phyloP scores from a whole-genome alignment of 2,329 filamentous ascomycete genomes.

The Fusarium lateritium region DNA sequence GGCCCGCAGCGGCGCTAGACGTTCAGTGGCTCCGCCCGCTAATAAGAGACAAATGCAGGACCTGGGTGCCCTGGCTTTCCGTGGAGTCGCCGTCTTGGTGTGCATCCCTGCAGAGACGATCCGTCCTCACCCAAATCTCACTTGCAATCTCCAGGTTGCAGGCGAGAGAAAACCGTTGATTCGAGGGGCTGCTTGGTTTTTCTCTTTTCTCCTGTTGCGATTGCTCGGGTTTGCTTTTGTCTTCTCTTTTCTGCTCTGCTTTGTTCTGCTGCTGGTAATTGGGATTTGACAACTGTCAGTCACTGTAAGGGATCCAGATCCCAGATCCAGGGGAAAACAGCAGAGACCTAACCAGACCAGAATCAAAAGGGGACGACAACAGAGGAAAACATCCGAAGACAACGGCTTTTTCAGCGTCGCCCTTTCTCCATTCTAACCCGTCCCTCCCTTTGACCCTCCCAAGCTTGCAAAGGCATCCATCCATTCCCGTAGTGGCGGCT shows the following conservation, averaged over 20 bases:
- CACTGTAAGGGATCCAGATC: slow-evolving; percentile 34
- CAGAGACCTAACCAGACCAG: neutral
- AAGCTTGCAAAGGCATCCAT: slow-evolving; percentile 14
- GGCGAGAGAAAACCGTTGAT: slow-evolving; percentile 23
- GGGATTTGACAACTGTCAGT: slow-evolving; percentile 22
- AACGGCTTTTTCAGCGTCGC: slow-evolving; percentile 24
- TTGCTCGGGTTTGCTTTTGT: slow-evolving; percentile 20
- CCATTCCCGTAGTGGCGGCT: slow-evolving; percentile 33
- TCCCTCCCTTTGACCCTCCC: slow-evolving; percentile 4
- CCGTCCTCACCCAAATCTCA: slow-evolving; percentile 52
- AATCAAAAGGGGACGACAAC: slow-evolving; percentile 30
- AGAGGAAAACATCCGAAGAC: slow-evolving; percentile 22
- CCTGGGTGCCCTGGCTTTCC: slow-evolving; percentile 41
- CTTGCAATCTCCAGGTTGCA: slow-evolving; percentile 51
- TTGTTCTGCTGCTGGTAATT: slow-evolving; percentile 19
- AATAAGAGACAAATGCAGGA: slow-evolving; percentile 44
- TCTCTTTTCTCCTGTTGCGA: slow-evolving; percentile 19
- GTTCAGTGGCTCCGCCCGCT: slow-evolving; percentile 48
- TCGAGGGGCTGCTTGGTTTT: slow-evolving; percentile 21
- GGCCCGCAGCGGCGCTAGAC: slow-evolving; percentile 49
- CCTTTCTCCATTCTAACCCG: slow-evolving; percentile 14
- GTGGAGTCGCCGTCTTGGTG: slow-evolving; percentile 44
- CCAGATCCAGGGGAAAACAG: slow-evolving; percentile 21
- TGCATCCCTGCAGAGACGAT: slow-evolving; percentile 55
- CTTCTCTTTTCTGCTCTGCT: slow-evolving; percentile 13